phyloP scores from a whole-genome alignment of 2,329 filamentous ascomycete genomes.

The Colletotrichum sidae region DNA sequence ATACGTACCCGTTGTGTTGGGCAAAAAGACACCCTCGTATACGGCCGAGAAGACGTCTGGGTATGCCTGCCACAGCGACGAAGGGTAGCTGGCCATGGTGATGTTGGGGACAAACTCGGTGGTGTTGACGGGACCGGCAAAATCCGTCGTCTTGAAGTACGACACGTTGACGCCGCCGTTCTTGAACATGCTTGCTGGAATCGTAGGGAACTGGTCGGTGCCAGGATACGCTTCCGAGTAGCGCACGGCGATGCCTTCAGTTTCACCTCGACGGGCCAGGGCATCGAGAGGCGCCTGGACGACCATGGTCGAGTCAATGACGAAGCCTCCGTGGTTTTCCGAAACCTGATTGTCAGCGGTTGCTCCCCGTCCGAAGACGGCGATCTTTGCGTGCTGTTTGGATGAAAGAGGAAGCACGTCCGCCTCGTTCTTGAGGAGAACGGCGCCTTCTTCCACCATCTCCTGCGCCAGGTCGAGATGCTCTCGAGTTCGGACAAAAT shows the following conservation, averaged over 20 bases:
- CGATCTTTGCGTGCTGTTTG: slow-evolving; percentile 44
- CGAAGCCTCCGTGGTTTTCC: slow-evolving; percentile 37
- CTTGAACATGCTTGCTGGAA: slow-evolving; percentile 6
- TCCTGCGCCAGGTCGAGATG: slow-evolving; percentile 37
- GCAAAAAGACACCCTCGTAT: slow-evolving; percentile 38
- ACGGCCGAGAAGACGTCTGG: slow-evolving; percentile 39
- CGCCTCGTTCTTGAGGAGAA: slow-evolving; percentile 65
- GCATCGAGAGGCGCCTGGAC: background rate
- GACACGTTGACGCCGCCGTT: slow-evolving; percentile 33
- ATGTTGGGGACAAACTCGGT: background rate
- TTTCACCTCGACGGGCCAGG: background rate
- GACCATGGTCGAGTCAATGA: slow-evolving; percentile 4
- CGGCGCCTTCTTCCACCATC: slow-evolving; percentile 19
- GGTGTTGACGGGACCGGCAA: background rate
- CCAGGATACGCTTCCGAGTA: slow-evolving; percentile 14
- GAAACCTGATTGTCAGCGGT: slow-evolving; percentile 55
- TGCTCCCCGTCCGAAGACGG: slow-evolving; percentile 63
- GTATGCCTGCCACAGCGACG: background rate
- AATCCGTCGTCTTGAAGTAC: slow-evolving; percentile 41
- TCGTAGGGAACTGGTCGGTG: slow-evolving; percentile 5
- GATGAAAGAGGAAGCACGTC: slow-evolving; percentile 63
- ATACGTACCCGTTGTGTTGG: slow-evolving; percentile 38
- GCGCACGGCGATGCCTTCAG: background rate
- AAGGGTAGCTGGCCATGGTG: background rate
- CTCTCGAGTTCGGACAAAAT: no score